These are phyloP conservation scores for Ganoderma lingzhi DNA, from an alignment of 1,284 basidiomycete genomes.

Conservation along the genomic window DNA sequence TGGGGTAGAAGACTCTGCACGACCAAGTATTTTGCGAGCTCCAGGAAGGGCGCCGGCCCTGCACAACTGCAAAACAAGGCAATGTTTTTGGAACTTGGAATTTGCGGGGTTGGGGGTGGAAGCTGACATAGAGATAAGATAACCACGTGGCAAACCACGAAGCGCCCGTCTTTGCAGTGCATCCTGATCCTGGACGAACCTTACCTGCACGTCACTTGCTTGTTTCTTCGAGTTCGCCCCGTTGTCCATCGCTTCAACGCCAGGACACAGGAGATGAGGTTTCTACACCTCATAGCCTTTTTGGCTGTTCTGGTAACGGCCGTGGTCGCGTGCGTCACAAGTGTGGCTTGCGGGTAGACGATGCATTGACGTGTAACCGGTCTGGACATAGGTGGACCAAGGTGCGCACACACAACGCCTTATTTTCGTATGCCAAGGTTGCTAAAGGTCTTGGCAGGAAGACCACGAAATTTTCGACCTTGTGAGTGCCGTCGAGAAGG, in stretches of 20 bases:
- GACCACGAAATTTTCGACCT: conserved; percentile 97
- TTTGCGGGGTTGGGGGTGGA: not conserved
- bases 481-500: conserved; percentile 82
- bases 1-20: no score
- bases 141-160: conserved; percentile 34
- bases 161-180: not conserved
- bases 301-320: conserved; percentile 43
- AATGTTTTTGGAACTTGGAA: no score
- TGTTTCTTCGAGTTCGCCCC: not conserved
- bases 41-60: no score
- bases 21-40: no score
- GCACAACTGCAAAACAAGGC: no score
- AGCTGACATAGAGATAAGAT: conserved; percentile 29
- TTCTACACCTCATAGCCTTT: conserved; percentile 39
- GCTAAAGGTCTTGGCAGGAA: conserved; percentile 57
- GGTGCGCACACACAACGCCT: conserved; percentile 43
- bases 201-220: not conserved
- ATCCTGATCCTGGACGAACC: not conserved
- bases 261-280: conserved; percentile 37
- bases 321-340: conserved; percentile 44
- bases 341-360: not conserved
- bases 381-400: conserved; percentile 72
- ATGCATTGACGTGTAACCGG: conserved; percentile 19
- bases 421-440: no score
- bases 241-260: not conserved